phyloP scores from a whole-genome alignment of 495 filamentous ascomycete genomes.

The Penicillium canariense region DNA sequence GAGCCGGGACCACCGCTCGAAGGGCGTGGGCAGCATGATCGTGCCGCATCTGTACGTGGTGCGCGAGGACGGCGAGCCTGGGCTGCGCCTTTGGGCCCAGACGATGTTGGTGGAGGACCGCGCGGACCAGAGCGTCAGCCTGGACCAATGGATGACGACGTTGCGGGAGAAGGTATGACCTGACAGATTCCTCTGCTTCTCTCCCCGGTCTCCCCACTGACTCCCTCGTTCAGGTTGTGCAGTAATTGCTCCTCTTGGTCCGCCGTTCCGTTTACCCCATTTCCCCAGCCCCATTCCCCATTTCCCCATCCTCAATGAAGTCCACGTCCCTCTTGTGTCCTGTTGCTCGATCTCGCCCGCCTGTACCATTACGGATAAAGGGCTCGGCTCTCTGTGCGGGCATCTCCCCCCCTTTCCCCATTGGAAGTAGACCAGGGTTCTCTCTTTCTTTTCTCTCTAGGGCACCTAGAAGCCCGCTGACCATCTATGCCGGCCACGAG shows the following conservation, averaged over 20 bases:
- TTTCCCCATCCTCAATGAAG: not conserved
- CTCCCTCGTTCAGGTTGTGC: slow-evolving; percentile 23
- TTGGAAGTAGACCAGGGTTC: slow-evolving; percentile 6
- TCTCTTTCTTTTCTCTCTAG: not conserved
- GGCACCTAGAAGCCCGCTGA: not conserved
- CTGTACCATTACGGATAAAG: slow-evolving; percentile 23
- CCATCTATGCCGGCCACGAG: not conserved
- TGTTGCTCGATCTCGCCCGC: slow-evolving; percentile 10
- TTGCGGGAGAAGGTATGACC: slow-evolving; percentile 91
- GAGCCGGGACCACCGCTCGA: slow-evolving; percentile 79
- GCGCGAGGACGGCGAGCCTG: slow-evolving; percentile 92
- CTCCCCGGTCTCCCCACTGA: slow-evolving; percentile 1
- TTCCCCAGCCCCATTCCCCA: not conserved
- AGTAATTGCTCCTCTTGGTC: slow-evolving; percentile 14
- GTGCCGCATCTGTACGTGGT: slow-evolving; percentile 92
- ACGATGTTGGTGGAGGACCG: slow-evolving; percentile 94
- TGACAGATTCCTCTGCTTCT: slow-evolving; percentile 6
- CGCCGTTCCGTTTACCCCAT: not conserved
- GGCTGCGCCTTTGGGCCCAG: slow-evolving; percentile 93
- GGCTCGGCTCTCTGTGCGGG: not conserved
- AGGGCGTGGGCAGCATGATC: slow-evolving; percentile 85
- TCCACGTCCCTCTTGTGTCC: slow-evolving; percentile 2
- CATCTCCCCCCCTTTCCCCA: not conserved
- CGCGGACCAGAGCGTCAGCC: slow-evolving; percentile 87
- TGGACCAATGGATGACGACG: slow-evolving; percentile 87